Conservation (phyloP, 2,329 filamentous ascomycete genomes). For the Colletotrichum simmondsii region DNA sequence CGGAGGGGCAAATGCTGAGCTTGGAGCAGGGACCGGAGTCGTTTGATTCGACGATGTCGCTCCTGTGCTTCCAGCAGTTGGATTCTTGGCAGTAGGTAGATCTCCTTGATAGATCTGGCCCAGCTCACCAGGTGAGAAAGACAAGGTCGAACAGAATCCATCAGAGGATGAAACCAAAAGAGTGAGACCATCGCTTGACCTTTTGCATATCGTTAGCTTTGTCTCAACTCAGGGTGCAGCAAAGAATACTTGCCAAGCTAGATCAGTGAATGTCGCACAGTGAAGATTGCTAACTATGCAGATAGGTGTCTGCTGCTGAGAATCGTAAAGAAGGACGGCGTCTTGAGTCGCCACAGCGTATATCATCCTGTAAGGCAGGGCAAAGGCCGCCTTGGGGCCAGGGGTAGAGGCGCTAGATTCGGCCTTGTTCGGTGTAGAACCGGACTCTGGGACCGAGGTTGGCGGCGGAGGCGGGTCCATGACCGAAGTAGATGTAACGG, state of each 20-base stretch:
- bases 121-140: slow-evolving; percentile 85
- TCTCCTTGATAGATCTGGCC: slow-evolving; percentile 84
- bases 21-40: slow-evolving; percentile 78
- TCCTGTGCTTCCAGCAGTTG: slow-evolving; percentile 46
- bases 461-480: slow-evolving; percentile 87
- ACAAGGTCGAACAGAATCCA: slow-evolving; percentile 93
- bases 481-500: slow-evolving; percentile 66
- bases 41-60: slow-evolving; percentile 63
- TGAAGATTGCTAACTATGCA: slow-evolving; percentile 97
- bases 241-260: slow-evolving; percentile 81
- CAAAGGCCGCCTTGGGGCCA: slow-evolving; percentile 78
- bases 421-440: slow-evolving; percentile 47
- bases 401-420: slow-evolving; percentile 63
- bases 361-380: slow-evolving; percentile 90
- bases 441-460: slow-evolving; percentile 53
- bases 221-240: too few species aligned
- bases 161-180: slow-evolving; percentile 97
- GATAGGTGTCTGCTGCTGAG: slow-evolving; percentile 92
- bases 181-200: slow-evolving; percentile 62
- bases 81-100: slow-evolving; percentile 60
- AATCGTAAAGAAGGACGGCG: slow-evolving; percentile 94
- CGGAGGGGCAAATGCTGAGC: slow-evolving; percentile 69
- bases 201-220: slow-evolving; percentile 35
- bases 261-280: slow-evolving; percentile 95
- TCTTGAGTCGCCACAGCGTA: slow-evolving; percentile 98